Evolutionary conservation across 192 early-diverging fungal genomes (phyloP).

Genomic region (Coemansia sp.): DNA sequence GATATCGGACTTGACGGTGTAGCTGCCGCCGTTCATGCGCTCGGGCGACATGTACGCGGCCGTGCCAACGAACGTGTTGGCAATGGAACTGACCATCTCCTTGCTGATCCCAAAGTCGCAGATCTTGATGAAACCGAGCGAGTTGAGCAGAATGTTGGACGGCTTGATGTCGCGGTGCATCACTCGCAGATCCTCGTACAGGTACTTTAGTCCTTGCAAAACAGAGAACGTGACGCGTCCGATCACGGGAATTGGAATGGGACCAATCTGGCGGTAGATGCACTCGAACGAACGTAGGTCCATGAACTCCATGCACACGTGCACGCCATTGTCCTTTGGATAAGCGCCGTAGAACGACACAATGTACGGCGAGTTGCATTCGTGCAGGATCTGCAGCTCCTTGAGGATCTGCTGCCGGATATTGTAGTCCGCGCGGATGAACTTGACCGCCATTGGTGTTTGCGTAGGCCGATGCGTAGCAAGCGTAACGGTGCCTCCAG

Average conservation of each 20-base stretch:
- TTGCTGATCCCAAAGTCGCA: slow-evolving; percentile 93
- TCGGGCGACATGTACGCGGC: slow-evolving; percentile 86
- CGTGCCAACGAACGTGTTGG: slow-evolving; percentile 84
- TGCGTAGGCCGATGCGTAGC: slow-evolving; percentile 85
- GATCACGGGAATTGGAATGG: slow-evolving; percentile 85
- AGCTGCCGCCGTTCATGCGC: slow-evolving; percentile 74
- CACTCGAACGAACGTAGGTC: slow-evolving; percentile 88
- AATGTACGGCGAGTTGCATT: slow-evolving; percentile 93
- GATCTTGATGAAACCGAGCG: slow-evolving; percentile 74
- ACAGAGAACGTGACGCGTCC: slow-evolving; percentile 80
- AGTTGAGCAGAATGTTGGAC: slow-evolving; percentile 84
- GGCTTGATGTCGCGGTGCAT: slow-evolving; percentile 94
- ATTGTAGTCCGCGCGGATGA: slow-evolving; percentile 62
- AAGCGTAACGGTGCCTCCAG: slow-evolving; percentile 86
- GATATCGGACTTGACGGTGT: slow-evolving; percentile 79
- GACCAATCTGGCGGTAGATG: slow-evolving; percentile 89
- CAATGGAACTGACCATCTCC: slow-evolving; percentile 79
- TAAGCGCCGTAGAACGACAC: slow-evolving; percentile 98
- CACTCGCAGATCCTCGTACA: slow-evolving; percentile 86
- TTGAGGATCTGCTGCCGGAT: slow-evolving; percentile 88
- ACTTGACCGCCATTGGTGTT: slow-evolving; percentile 92
- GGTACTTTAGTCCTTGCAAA: slow-evolving; percentile 75
- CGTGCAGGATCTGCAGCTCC: slow-evolving; percentile 94
- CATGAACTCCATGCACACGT: slow-evolving; percentile 99
- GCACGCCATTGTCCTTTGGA: slow-evolving; percentile 76